Conservation (phyloP, 129 eudicot genomes). For the Flaveria sonorensis region DNA sequence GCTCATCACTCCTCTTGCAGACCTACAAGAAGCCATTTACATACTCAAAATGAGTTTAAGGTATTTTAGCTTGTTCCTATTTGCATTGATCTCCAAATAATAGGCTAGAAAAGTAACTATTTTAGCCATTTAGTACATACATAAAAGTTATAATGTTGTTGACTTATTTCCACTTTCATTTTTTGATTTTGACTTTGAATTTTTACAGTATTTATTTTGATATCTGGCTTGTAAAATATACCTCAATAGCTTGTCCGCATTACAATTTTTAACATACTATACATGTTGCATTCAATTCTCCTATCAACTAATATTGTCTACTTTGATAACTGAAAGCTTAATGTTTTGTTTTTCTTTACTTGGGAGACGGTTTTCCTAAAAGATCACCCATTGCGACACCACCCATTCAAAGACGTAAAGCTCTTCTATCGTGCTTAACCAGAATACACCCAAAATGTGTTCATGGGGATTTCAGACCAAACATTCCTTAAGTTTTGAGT, state of each 20-base stretch:
- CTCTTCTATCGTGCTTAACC: too few relatives aligned
- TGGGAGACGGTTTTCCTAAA: too few relatives aligned
- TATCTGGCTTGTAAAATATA: not conserved
- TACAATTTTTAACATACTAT: not conserved
- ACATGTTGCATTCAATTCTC: not conserved
- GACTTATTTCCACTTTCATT: not conserved
- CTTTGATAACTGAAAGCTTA: not conserved
- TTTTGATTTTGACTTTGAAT: not conserved
- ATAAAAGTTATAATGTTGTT: not conserved
- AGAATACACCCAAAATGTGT: too few relatives aligned
- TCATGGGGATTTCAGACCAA: too few relatives aligned
- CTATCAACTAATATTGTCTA: not conserved
- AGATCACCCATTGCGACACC: too few relatives aligned
- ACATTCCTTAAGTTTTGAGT: too few relatives aligned
- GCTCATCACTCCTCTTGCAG: constrained; percentile 56
- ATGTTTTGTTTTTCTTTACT: not conserved
- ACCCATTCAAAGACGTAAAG: too few relatives aligned
- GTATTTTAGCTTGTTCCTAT: not conserved
- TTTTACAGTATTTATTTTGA: not conserved
- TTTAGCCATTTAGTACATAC: constrained; percentile 14
- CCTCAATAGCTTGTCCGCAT: not conserved
- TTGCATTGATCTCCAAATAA: constrained; percentile 11
- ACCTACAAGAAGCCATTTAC: constrained; percentile 52
- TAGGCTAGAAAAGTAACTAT: constrained; percentile 14
- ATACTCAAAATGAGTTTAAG: constrained; percentile 28